These are phyloP conservation scores for Acrocalymma vagum DNA, from an alignment of 2,329 filamentous ascomycete species.

Conservation along the genomic window DNA sequence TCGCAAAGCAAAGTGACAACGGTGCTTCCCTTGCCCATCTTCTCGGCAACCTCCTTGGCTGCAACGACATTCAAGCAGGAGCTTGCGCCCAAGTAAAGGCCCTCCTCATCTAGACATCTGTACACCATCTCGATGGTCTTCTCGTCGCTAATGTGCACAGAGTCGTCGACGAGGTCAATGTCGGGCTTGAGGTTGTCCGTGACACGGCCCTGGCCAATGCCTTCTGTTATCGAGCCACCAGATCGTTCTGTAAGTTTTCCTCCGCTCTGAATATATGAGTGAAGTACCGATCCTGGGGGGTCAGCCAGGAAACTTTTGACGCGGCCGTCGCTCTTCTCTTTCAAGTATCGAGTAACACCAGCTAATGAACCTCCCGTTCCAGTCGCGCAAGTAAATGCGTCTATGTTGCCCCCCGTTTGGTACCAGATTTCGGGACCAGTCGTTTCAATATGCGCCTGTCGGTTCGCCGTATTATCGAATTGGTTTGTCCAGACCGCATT, in stretches of 20 bases:
- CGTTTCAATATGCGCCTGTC: constrained; percentile 93
- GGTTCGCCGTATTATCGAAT: constrained; percentile 96
- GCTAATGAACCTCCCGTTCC: constrained; percentile 93
- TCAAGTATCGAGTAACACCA: constrained; percentile 86
- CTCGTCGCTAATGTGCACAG: constrained; percentile 85
- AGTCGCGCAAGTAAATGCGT: constrained; percentile 95
- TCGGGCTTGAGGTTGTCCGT: constrained; percentile 95
- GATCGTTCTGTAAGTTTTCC: constrained; percentile 82
- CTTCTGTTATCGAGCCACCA: constrained; percentile 94
- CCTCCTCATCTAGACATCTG: constrained; percentile 93
- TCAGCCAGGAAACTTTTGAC: constrained; percentile 93
- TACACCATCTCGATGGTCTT: constrained; percentile 99
- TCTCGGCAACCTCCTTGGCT: constrained; percentile 91
- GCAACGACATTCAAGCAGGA: constrained; percentile 95
- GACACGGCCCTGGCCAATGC: constrained; percentile 94
- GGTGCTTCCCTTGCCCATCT: constrained; percentile 85
- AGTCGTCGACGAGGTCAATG: constrained; percentile 83
- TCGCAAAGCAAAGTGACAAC: constrained; percentile 95
- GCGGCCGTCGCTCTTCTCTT: constrained; percentile 77
- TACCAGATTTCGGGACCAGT: constrained; percentile 98
- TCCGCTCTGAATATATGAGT: constrained; percentile 88
- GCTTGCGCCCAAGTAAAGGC: constrained; percentile 92
- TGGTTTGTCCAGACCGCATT: constrained; percentile 99
- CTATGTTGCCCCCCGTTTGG: constrained; percentile 84
- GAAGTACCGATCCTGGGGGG: constrained; percentile 90